Evolutionary conservation across 1,284 basidiomycete species (phyloP).

Genomic region (Afroboletus lepidellus): DNA sequence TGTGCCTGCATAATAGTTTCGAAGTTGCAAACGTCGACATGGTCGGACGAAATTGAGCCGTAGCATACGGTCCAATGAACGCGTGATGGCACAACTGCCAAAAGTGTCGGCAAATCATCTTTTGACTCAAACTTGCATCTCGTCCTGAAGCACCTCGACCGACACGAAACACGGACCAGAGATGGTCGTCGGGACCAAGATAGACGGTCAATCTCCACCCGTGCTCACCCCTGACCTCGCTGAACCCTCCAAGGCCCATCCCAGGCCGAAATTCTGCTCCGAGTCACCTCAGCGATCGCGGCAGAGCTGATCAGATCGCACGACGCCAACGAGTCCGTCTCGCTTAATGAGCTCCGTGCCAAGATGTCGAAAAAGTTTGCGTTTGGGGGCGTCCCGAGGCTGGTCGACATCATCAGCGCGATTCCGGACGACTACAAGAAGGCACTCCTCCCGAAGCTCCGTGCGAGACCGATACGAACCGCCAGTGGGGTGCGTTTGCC

Average conservation of each 20-base stretch:
- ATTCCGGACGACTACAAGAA: slow-evolving; percentile 98
- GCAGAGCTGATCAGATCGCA: slow-evolving; percentile 91
- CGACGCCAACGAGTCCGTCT: slow-evolving; percentile 73
- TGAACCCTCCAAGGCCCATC: slow-evolving; percentile 58
- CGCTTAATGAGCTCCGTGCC: slow-evolving; percentile 85
- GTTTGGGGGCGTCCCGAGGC: slow-evolving; percentile 83
- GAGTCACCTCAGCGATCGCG: slow-evolving; percentile 94
- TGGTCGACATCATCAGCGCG: slow-evolving; percentile 98
- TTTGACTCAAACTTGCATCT: background rate
- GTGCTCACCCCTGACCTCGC: background rate
- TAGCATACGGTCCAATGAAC: slow-evolving; percentile 13
- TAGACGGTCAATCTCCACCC: slow-evolving; percentile 33
- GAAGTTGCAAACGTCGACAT: slow-evolving; percentile 7
- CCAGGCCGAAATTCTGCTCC: slow-evolving; percentile 87
- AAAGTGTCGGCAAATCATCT: background rate
- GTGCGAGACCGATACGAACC: slow-evolving; percentile 95
- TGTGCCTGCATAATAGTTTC: slow-evolving; percentile 17
- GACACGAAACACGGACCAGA: background rate
- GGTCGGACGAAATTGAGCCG: slow-evolving; percentile 15
- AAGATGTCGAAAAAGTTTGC: slow-evolving; percentile 90
- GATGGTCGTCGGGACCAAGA: slow-evolving; percentile 46
- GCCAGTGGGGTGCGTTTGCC: slow-evolving; percentile 82
- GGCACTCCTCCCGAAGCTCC: slow-evolving; percentile 84
- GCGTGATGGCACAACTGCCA: background rate
- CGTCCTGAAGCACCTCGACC: background rate